These are phyloP conservation scores for Penicillium paneum DNA, from an alignment of 2,329 filamentous ascomycete genomes.

Conservation along the genomic window DNA sequence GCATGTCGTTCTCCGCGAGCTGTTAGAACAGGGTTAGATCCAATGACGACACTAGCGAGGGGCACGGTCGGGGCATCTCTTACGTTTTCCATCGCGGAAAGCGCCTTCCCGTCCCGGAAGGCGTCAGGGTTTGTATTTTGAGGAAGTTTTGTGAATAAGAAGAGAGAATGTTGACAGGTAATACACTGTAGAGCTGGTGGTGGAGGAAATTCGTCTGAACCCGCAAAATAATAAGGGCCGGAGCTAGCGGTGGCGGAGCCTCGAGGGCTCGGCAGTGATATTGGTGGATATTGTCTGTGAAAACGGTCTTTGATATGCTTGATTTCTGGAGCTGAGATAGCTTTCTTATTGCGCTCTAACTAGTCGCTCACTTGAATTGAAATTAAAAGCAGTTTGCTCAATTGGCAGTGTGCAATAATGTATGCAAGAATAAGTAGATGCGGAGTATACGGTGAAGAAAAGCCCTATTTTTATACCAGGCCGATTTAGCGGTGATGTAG, in stretches of 20 bases:
- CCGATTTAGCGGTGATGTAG: background rate
- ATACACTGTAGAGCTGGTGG: conserved; percentile 10
- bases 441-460: background rate
- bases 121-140: conserved; percentile 23
- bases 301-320: background rate
- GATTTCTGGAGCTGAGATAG: background rate
- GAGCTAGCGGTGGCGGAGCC: conserved; percentile 30
- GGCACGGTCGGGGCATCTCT: conserved; percentile 28
- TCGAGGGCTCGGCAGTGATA: conserved; percentile 23
- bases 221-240: conserved; percentile 18
- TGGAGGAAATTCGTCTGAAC: conserved; percentile 22
- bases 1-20: conserved; percentile 60
- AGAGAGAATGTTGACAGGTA: conserved; percentile 9
- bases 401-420: background rate
- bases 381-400: background rate
- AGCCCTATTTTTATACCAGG: background rate
- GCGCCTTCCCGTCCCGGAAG: conserved; percentile 33
- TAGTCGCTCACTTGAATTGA: background rate
- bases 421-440: background rate
- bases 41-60: conserved; percentile 32
- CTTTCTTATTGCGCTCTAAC: background rate
- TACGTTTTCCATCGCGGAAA: conserved; percentile 47
- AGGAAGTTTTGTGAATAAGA: conserved; percentile 2
- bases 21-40: conserved; percentile 32
- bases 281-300: background rate